Base-by-base conservation (phyloP, 78 protist species). In the Dictyostelium brefeldianum region DNA sequence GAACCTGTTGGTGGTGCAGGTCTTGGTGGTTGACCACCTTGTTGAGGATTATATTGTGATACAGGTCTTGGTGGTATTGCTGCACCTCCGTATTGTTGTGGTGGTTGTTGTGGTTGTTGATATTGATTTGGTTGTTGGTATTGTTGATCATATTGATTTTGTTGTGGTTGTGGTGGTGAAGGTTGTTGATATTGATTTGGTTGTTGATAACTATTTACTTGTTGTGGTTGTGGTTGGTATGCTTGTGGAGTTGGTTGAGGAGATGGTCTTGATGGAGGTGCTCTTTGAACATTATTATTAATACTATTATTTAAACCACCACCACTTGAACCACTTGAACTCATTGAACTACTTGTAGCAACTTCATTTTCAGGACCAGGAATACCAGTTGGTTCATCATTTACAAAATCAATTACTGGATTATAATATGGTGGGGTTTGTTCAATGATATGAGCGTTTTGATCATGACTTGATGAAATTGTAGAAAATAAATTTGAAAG, bases 371-470 rank as follows among this genome's bases (percentile, higher is more conserved):
- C 69, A 0, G 27, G 56, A 25, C 7, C 11, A 11, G 56, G 7
- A 31, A 80, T n/a, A 27, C 4, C 10, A 27, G 51, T 17, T 20
- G 81, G 41, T 5, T 54, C 31, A 14, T 14, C 9, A 48, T 54
- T 81, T 3, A 83, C 56, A 22, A 59, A 59, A 2, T 51, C 70
- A 5, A 25, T 75, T 2, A 85, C 92, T 48, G 92, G 92, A n/a
- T 85, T 85, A 47, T 46, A 75, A 47, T 74, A 85, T 5, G 92
- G 92, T 75, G 92, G 92, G 12, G 65, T 59, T 64, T 85, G 65
- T 18, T 54, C 36, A 11, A 85, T 67, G 41, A 59, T 5, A 47
- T 65, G 74, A 29, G 92, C 18, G n/a, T 62, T 59, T 22, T 18
- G 18, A 20, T 54, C 74, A 48, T 74, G 92, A 47, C 41, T 47